A percentile compares a stretch with the other conserved stretches of the same genome.
phyloP scores from a whole-genome alignment of 164 flowering plant species.

The Akebia trifoliata region DNA sequence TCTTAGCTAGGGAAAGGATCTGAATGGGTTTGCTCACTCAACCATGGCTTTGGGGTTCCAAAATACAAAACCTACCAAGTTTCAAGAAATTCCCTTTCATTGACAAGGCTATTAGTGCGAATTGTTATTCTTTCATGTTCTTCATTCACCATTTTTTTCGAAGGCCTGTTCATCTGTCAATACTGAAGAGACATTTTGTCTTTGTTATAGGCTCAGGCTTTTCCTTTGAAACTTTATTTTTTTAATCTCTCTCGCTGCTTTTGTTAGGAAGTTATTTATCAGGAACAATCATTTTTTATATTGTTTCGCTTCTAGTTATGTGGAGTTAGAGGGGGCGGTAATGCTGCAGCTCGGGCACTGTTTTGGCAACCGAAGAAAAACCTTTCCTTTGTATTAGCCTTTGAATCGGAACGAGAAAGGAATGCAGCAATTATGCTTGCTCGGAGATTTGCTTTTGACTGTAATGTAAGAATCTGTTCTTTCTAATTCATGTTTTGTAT shows the following conservation, averaged over 20 bases:
- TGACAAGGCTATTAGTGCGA: no score
- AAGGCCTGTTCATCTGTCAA: neutral
- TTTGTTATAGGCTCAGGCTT: neutral
- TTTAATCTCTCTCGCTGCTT: neutral
- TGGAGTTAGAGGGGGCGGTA: conserved; percentile 95
- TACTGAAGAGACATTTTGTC: neutral
- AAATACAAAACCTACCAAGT: no score
- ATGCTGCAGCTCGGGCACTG: conserved; percentile 85
- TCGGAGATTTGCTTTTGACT: conserved; percentile 78
- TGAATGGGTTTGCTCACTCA: no score
- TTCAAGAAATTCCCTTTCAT: no score
- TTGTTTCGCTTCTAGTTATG: conserved; percentile 66
- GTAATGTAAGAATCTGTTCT: conserved; percentile 59
- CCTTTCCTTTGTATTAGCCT: conserved; percentile 70
- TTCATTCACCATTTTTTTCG: no score
- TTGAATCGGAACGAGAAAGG: conserved; percentile 85
- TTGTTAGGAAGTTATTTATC: no score
- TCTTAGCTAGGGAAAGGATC: no score
- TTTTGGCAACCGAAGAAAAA: conserved; percentile 90
- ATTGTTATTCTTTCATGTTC: no score
- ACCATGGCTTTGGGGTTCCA: no score
- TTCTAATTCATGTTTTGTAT: neutral
- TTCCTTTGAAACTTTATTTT: neutral
- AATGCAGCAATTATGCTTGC: conserved; percentile 93
- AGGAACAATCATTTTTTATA: no score